Evolutionary conservation across 495 filamentous ascomycete species (phyloP), one percentile per base, ranked within the genome.

Genomic region (Immersiella caudata): DNA sequence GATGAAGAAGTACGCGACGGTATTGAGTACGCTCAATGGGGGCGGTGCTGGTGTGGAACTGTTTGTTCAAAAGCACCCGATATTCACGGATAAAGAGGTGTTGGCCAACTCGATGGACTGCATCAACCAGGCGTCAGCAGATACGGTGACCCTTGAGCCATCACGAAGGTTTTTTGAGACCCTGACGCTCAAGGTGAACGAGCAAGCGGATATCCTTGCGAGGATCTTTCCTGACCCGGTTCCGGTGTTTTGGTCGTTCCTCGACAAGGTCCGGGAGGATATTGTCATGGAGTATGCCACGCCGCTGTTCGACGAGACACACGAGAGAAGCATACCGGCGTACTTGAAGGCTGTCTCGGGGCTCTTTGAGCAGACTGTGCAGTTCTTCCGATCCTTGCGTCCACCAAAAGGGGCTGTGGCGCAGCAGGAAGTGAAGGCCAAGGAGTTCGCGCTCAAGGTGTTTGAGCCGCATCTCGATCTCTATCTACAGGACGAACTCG

Each of bases 401-500:
- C 85, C 89, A 20, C 84, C 82, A 18, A 79, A 79, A 29, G 78
- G 76, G 56, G 69, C 67, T 5, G 58, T 52, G 6, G 74, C 65
- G 11, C 65, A 79, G 18, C 60, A 73, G 40, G 73, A 77, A 62
- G 75, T 74, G 22, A 74, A 78, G 26, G 87, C 89, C 18, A 89
- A 87, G 71, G 76, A 85, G 60, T 82, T 92, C 21, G 82, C 94
- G 26, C 76, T 85, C 16, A 86, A 84, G 67, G 86, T 92, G 0
- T 97, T 96, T 73, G 94, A 98, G 73, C 92, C 91, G 52, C 94
- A 98, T 73, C 83, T 97, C 29, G 96, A 98, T 77, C 79, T 97
- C 1, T 99, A 98, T 77, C 84, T 98, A 20, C 89, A 91, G 60
- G 95, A 98, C 72, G 96, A 99, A 77, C 81, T 97, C 22, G 92